Conservation (phyloP, 2,329 filamentous ascomycete species). For the Alternaria brassicicola region DNA sequence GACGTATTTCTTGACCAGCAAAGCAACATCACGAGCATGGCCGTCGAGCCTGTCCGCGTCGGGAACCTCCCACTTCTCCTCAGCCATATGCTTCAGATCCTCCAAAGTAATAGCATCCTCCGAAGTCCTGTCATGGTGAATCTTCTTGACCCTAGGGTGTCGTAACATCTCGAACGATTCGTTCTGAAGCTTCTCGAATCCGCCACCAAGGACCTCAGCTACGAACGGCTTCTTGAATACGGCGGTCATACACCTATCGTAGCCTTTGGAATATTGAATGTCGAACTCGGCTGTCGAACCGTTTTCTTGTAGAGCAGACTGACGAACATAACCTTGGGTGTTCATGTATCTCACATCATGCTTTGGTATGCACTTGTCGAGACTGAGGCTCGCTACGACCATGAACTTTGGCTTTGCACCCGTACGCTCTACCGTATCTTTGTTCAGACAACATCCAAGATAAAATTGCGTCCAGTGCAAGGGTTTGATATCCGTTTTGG, state of each 20-base stretch:
- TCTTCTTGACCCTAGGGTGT: conserved; percentile 76
- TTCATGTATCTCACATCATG: conserved; percentile 54
- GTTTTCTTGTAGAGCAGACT: conserved; percentile 33
- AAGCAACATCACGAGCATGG: conserved; percentile 40
- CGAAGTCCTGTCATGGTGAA: conserved; percentile 76
- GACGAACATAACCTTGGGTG: conserved; percentile 47
- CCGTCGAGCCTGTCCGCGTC: conserved; percentile 34
- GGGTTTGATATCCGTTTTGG: conserved; percentile 59
- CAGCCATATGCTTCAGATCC: conserved; percentile 71
- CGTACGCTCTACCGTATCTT: conserved; percentile 61
- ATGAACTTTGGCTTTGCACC: conserved; percentile 65
- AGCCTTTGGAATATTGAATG: conserved; percentile 25
- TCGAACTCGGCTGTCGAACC: conserved; percentile 31
- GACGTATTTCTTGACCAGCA: conserved; percentile 30
- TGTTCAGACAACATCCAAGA: conserved; percentile 76
- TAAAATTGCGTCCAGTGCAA: conserved; percentile 81
- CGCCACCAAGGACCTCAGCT: conserved; percentile 79
- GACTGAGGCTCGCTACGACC: conserved; percentile 64
- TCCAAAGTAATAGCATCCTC: conserved; percentile 71
- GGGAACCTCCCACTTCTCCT: conserved; percentile 54
- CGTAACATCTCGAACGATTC: conserved; percentile 74
- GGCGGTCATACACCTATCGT: conserved; percentile 48
- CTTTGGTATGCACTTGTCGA: conserved; percentile 54
- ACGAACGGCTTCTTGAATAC: conserved; percentile 75
- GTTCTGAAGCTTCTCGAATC: conserved; percentile 75